Base-by-base conservation (phyloP, 2,329 filamentous ascomycete species). In the Diplodia scrobiculata region DNA sequence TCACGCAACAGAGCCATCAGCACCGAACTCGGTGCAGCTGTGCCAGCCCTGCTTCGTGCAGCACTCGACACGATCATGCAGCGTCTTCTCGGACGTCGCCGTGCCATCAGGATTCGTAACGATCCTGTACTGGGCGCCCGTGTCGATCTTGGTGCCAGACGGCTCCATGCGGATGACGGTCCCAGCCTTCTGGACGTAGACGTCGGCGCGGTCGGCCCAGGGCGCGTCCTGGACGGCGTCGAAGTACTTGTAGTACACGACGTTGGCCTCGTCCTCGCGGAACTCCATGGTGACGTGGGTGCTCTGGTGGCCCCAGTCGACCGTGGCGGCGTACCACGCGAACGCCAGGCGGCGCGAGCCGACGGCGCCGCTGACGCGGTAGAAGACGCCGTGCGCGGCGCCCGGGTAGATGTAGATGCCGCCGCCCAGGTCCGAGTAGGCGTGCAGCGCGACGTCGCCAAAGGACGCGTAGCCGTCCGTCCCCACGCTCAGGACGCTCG, bases 371-470 rank as follows among this genome's bases (percentile, higher is more conserved):
- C 7, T 17, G n/a, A 60, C 19, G 53, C 19, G 34, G 29, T 41
- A 34, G 19, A 21, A 34, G 1, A 19, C 34, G 53, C 27, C 41
- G 25, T 27, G 41, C 9, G 41, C 27, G 5, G 9, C 41, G 21
- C 21, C 58, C 2, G 36, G 25, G 41, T 62, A 58, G 34, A 58
- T 58, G 54, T 58, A 58, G 11, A 58, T 21, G 11, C 54, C 54
- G 54, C 10, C 3, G 53, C 53, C 54, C 2, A 45, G 54, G 14
- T 36, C 21, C 0, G 36, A 17, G 36, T 58, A 58, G 9, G 9
- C 13, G 19, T 17, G 13, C 11, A 58, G 10, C 2, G 11, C 2
- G 19, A 58, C 58, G 58, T 62, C 58, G 58, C 1, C n/a, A 29
- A 32, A 50, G 0, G 14, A 50, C 1, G 25, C 32, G 41, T 50